A percentile compares a stretch with the other conserved stretches of the same genome.
Evolutionary conservation across 345 rosid species (phyloP).

Genomic region (Schrenkiella parvula): DNA sequence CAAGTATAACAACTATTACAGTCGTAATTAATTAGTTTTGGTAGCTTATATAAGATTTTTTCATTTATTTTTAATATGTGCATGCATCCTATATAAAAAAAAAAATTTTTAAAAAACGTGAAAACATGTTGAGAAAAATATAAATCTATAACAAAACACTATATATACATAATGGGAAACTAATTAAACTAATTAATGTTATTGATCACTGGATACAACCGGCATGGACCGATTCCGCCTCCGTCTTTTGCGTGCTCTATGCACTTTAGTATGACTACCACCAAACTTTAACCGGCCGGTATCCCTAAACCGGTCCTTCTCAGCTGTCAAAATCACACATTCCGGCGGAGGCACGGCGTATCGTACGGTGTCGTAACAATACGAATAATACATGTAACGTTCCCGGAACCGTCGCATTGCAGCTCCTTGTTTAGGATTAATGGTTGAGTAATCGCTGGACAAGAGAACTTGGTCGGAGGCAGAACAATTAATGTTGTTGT

Average conservation of each 20-base stretch:
- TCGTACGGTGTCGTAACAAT: constrained; percentile 65
- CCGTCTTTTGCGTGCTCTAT: constrained; percentile 31
- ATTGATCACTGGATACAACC: constrained; percentile 20
- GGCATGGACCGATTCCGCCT: constrained; percentile 29
- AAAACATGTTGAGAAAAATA: too few relatives aligned
- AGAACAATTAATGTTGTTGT: constrained; percentile 28
- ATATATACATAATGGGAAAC: not conserved
- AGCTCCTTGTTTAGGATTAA: constrained; percentile 34
- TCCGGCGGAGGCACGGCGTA: constrained; percentile 67
- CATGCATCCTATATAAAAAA: too few relatives aligned
- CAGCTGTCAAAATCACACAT: constrained; percentile 49
- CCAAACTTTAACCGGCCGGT: constrained; percentile 79
- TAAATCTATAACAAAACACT: not conserved
- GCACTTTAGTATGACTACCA: constrained; percentile 40
- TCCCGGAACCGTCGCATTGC: constrained; percentile 70
- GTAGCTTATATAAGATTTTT: too few relatives aligned
- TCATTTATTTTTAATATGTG: too few relatives aligned
- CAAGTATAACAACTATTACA: too few relatives aligned
- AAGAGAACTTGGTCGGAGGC: constrained; percentile 34
- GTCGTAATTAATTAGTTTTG: too few relatives aligned
- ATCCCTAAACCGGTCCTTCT: constrained; percentile 53
- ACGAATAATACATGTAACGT: constrained; percentile 79
- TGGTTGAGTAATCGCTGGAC: constrained; percentile 38
- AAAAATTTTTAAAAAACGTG: too few relatives aligned
- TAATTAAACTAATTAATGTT: not conserved